Base-by-base conservation (phyloP, 2,329 filamentous ascomycete genomes). In the Ophiostoma perfectum region DNA sequence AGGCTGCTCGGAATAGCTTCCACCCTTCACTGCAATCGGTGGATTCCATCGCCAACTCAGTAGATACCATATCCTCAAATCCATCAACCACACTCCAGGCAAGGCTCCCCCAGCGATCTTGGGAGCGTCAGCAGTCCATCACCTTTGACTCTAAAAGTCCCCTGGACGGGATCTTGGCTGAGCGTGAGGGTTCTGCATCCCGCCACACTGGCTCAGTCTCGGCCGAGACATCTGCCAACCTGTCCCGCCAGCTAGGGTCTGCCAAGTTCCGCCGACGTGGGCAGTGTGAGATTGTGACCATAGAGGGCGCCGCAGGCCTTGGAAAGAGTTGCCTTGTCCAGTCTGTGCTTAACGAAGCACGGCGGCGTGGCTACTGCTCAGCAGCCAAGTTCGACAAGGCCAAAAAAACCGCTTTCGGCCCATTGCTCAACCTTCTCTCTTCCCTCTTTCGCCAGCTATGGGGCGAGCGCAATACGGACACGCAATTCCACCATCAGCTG, bases 401-500 rank as follows among this genome's bases (percentile, higher is more conserved):
- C 0, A 81, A 84, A 72, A 83, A 83, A 72, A 84, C 81, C 8
- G 84, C 87, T 3, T 89, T 88, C 74, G 86, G 86, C 0, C 87
- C 87, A 4, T 77, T 89, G 52, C 80, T 89, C 39, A 88, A 86
- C 75, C 77, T 89, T n/a, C 76, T 89, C 11, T 88, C 86, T 11
- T 88, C 86, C 27, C 78, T 90, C 16, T 89, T 89, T 76, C 86
- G 86, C 73, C 87, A 90, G 74, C 84, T 89, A 2, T 89, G 86
- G 81, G 87, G 86, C 0, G 87, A 90, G 75, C 82, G 83, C 52
- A 86, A 89, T 72, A 88, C 87, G 0, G 85, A 88, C 58, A 89
- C 87, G 0, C 79, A 82, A 2, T 88, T 90, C 68, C 87, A 89
- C 70, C 83, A 85, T 72, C 78, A 81, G 1, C 75, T 90, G 45